phyloP scores from a whole-genome alignment of 257 asterid species.

The Fraxinus excelsior region DNA sequence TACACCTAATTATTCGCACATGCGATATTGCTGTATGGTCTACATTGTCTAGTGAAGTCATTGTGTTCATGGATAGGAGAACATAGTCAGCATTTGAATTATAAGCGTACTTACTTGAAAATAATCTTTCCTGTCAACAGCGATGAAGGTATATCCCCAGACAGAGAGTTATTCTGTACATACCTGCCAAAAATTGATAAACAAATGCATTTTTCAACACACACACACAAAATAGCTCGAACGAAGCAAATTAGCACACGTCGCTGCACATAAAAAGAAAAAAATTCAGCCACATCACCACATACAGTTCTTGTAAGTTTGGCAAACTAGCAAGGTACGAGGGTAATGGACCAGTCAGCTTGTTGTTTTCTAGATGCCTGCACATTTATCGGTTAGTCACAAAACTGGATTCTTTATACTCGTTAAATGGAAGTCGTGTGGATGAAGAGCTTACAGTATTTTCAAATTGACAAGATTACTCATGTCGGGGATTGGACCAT shows the following conservation, averaged over 20 bases:
- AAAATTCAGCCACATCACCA: conserved; percentile 21
- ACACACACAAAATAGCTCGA: too few relatives aligned
- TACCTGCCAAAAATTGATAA: conserved; percentile 48
- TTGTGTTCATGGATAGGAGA: too few relatives aligned
- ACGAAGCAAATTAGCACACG: too few relatives aligned
- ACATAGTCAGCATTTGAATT: background rate
- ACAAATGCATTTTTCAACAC: conserved; percentile 10
- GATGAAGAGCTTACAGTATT: conserved; percentile 60
- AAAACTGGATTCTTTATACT: background rate
- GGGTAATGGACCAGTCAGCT: conserved; percentile 70
- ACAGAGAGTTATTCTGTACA: conserved; percentile 78
- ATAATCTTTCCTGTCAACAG: conserved; percentile 63
- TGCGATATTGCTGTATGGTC: too few relatives aligned
- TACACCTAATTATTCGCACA: too few relatives aligned
- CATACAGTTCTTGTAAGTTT: conserved; percentile 72
- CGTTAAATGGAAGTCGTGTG: background rate
- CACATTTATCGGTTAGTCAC: conserved; percentile 27
- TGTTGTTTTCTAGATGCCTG: conserved; percentile 95
- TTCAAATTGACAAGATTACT: conserved; percentile 71
- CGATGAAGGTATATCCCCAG: conserved; percentile 71
- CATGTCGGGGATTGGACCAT: conserved; percentile 79
- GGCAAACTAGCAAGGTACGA: conserved; percentile 73
- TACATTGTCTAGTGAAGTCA: too few relatives aligned
- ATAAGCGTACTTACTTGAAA: conserved; percentile 57
- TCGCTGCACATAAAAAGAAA: background rate